Base-by-base conservation (phyloP, 176 grass and related monocot species). In the Musa beccarii region DNA sequence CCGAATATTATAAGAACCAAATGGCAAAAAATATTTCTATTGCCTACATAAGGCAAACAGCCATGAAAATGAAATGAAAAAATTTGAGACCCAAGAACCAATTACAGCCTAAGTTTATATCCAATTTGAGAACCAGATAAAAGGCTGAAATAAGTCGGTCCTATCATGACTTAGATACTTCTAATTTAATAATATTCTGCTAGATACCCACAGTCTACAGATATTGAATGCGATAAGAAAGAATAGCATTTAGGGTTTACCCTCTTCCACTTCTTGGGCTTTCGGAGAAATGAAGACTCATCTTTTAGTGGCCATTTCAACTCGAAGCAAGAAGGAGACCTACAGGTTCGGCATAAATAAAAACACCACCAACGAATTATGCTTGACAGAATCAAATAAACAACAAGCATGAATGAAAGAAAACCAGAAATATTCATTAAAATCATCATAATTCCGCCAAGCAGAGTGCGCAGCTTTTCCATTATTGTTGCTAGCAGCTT, bases 351-450 rank as follows among this genome's bases (percentile, higher is more conserved):
- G 34, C 34, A 17, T 15, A 15, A 17, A 21, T 12, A 52, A 52
- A 52, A 72, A 53, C 22, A 53, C 16, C 15, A 13, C 23, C 21
- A 54, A 25, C 26, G 24, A 53, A 54, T 9, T 9, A 69, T 10
- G 2, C 3, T 17, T 19, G 17, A 69, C 19, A 69, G 26, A 69
- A 51, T 17, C 15, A 49, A 49, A 51, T 17, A 1, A 34, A 69
- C 67, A 61, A 19, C 8, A 77, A 5, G 81, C 53, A 54, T 19
- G 66, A 66, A 66, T 15, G 50, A 59, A 69, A 22, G 76, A 59
- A 57, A 76, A 98, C 94, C 94, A 98, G 86, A 98, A 98, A 87
- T 89, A 93, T 88, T 98, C 94, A 69, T 98, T 98, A 65, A 98
- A 98, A 76, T 98, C 94, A 50, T 98, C 94, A 87, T 98, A 98